These are phyloP conservation scores for Suhomyces emberorum DNA, from an alignment of 805 yeast species.

Conservation along the genomic window DNA sequence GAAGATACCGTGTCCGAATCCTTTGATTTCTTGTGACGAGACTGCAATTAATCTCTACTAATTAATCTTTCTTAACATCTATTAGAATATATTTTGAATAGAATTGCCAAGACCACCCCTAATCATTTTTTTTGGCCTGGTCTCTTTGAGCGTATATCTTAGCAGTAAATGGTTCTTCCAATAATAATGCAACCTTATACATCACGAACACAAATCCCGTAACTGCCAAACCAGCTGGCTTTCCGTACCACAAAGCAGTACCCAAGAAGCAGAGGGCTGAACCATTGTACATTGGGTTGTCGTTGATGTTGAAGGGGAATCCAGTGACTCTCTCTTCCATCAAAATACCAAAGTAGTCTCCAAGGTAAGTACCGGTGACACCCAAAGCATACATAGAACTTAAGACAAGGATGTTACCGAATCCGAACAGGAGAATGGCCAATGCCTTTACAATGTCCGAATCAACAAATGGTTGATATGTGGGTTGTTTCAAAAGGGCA, in stretches of 20 bases:
- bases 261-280: constrained; percentile 88
- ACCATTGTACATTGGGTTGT: constrained; percentile 97
- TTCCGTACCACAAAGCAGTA: constrained; percentile 81
- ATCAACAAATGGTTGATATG: constrained; percentile 50
- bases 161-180: constrained; percentile 97
- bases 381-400: constrained; percentile 91
- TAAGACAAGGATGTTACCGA: constrained; percentile 79
- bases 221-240: constrained; percentile 82
- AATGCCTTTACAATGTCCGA: constrained; percentile 37
- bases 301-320: constrained; percentile 87
- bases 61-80: no score
- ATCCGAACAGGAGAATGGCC: constrained; percentile 54
- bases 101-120: no score
- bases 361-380: constrained; percentile 92
- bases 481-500: constrained; percentile 72
- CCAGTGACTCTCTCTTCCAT: constrained; percentile 87
- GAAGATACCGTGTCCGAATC: constrained; percentile 38
- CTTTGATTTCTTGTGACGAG: constrained; percentile 23
- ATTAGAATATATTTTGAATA: no score
- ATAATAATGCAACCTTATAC: constrained; percentile 78
- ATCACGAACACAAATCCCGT: constrained; percentile 70
- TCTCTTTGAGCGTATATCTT: constrained; percentile 79
- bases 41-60: no score
- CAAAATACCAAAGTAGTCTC: constrained; percentile 95
- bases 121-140: neutral